Base-by-base conservation (phyloP, 2,329 filamentous ascomycete species). In the Monosporascus sp. region DNA sequence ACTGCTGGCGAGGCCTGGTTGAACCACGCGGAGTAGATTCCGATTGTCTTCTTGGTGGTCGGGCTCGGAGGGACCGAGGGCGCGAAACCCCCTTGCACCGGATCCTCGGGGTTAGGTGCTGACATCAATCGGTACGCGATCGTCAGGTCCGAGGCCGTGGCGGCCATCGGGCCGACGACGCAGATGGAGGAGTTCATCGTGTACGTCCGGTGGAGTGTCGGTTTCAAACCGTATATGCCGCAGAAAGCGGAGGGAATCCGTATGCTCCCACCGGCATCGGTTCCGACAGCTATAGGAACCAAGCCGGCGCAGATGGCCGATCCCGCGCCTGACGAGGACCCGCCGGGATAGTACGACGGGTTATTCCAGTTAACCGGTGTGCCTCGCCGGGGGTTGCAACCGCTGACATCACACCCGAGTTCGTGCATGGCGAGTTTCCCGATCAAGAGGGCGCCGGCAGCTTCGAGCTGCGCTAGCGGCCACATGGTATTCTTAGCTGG, bases 371-470 rank as follows among this genome's bases (percentile, higher is more conserved):
- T 94, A 18, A 82, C 77, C 0, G 90, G 87, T 0, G 89, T 90
- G 38, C 89, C 89, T 65, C 82, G 86, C 39, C 76, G 78, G 6
- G 85, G 81, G 64, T 96, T 96, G 68, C 90, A 90, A 58, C 91
- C 91, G n/a, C 81, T 91, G 0, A 88, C 90, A 63, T 94, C 88
- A 62, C 88, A 81, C 1, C 90, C 90, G 39, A 92, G 69, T 71
- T 90, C 90, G 68, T 90, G 89, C 87, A 91, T 94, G 49, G 80
- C 86, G 55, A 85, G 82, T 73, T 90, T 92, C 20, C 86, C 90
- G 52, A 92, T 74, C 50, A 90, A 75, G 22, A 95, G 74, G 2
- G 87, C 90, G 2, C 90, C 90, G 1, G 85, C 85, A 54, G 89
- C 86, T 63, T 88, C 79, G 69, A 90, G 80, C 72, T 85, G 83